A percentile compares a stretch with the other conserved stretches of the same genome.
These are phyloP conservation scores for Gaertneriomyces semiglobifer DNA, from an alignment of 192 early-diverging fungal species.

Conservation along the genomic window DNA sequence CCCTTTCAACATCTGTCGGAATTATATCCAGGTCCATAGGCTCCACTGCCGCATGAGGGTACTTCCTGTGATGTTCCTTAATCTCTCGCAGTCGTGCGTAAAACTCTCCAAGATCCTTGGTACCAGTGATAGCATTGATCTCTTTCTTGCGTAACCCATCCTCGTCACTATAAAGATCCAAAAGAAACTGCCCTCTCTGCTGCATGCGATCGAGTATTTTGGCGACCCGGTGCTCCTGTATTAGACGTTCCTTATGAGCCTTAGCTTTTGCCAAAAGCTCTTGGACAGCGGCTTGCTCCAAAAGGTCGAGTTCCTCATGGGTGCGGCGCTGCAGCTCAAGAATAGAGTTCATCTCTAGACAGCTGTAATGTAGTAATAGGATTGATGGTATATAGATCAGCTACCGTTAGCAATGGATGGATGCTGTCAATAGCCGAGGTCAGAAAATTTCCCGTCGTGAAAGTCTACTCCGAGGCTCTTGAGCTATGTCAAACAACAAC, in stretches of 20 bases:
- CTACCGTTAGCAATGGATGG: too few species aligned
- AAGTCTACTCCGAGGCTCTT: too few species aligned
- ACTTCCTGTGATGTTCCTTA: slow-evolving; percentile 74
- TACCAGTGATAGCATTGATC: slow-evolving; percentile 63
- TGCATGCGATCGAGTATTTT: slow-evolving; percentile 67
- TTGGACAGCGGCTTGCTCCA: slow-evolving; percentile 83
- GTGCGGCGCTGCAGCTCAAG: slow-evolving; percentile 71
- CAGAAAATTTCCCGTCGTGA: too few species aligned
- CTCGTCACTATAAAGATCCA: slow-evolving; percentile 66
- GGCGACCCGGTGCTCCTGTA: slow-evolving; percentile 76
- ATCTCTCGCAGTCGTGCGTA: slow-evolving; percentile 78
- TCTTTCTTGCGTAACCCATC: slow-evolving; percentile 64
- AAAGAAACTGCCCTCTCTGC: slow-evolving; percentile 56
- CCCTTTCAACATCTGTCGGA: slow-evolving; percentile 48
- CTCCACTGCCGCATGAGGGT: slow-evolving; percentile 71
- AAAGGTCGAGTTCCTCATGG: slow-evolving; percentile 88
- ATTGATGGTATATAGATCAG: too few species aligned
- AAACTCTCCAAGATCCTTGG: slow-evolving; percentile 75
- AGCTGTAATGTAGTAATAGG: too few species aligned
- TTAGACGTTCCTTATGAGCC: slow-evolving; percentile 76
- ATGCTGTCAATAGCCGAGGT: too few species aligned
- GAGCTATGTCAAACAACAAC: too few species aligned
- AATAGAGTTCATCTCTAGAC: slow-evolving; percentile 41
- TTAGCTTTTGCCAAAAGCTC: slow-evolving; percentile 74
- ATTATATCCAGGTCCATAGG: slow-evolving; percentile 79